Evolutionary conservation across 495 filamentous ascomycete genomes (phyloP).

Genomic region (Penicillium silybi): DNA sequence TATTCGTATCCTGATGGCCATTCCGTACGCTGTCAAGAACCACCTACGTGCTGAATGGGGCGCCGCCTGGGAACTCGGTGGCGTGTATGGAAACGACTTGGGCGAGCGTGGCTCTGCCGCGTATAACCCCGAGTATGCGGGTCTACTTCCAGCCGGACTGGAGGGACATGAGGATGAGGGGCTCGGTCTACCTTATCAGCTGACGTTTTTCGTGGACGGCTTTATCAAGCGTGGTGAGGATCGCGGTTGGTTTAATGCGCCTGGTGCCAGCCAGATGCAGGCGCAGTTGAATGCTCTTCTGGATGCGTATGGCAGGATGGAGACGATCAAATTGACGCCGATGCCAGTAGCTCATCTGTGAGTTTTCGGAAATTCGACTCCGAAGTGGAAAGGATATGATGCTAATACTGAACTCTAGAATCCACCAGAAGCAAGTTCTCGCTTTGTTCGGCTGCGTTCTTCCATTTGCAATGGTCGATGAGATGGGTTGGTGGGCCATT

Average conservation of each 20-base stretch:
- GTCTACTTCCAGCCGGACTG: conserved; percentile 56
- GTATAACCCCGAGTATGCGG: conserved; percentile 56
- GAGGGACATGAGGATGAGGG: conserved; percentile 61
- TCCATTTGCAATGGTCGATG: conserved; percentile 68
- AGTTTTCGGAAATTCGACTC: conserved; percentile 8
- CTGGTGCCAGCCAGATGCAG: conserved; percentile 59
- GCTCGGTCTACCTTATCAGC: conserved; percentile 60
- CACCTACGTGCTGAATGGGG: conserved; percentile 73
- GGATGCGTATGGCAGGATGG: conserved; percentile 68
- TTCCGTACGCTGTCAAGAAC: conserved; percentile 73
- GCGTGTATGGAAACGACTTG: conserved; percentile 41
- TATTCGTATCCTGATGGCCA: conserved; percentile 60
- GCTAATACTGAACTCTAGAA: conserved; percentile 32
- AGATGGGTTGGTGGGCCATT: conserved; percentile 71
- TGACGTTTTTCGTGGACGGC: conserved; percentile 64
- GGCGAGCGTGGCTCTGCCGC: conserved; percentile 42
- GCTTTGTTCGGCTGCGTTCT: conserved; percentile 68
- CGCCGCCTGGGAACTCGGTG: conserved; percentile 39
- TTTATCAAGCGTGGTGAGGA: conserved; percentile 63
- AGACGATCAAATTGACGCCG: conserved; percentile 67
- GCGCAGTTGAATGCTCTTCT: conserved; percentile 57
- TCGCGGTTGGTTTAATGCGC: conserved; percentile 57
- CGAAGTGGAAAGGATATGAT: not conserved
- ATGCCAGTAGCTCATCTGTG: conserved; percentile 73
- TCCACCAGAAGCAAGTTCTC: conserved; percentile 74